phyloP scores from a whole-genome alignment of 352 stramenopile species.

The Globisporangium polare region DNA sequence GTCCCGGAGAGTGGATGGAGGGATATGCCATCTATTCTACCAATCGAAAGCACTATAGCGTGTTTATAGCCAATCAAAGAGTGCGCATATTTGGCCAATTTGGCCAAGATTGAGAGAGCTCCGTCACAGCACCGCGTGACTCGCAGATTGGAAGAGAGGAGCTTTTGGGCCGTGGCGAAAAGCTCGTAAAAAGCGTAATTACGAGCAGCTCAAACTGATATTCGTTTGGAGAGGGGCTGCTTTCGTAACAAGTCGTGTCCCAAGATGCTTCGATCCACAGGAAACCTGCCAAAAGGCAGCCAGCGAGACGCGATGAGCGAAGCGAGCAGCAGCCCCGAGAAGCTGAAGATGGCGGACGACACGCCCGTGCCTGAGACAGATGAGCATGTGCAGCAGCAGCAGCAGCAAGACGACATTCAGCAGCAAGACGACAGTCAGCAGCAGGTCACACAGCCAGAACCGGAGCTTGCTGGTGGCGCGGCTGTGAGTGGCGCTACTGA shows the following conservation, averaged over 20 bases:
- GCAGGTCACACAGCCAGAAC: neutral
- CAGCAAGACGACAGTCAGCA: neutral
- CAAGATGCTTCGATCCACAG: constrained; percentile 1
- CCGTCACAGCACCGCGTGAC: neutral
- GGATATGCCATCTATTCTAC: neutral
- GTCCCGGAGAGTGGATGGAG: constrained; percentile 2
- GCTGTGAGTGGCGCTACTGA: neutral
- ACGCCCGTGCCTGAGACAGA: neutral
- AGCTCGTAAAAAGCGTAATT: constrained; percentile 3
- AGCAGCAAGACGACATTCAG: neutral
- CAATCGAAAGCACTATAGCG: neutral
- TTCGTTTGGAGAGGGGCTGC: constrained; percentile 1
- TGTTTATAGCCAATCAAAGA: neutral
- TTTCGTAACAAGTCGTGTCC: neutral
- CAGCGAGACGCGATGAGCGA: constrained; percentile 3
- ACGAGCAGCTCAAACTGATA: neutral
- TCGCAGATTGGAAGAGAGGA: constrained; percentile 9
- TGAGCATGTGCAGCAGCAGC: neutral
- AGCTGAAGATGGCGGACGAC: constrained; percentile 4
- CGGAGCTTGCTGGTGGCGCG: neutral
- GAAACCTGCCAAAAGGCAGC: neutral
- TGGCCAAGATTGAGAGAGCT: neutral
- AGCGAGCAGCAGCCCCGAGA: constrained; percentile 3
- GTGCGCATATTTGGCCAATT: neutral
- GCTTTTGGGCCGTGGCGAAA: neutral